These are phyloP conservation scores for Collariella sp. DNA, from an alignment of 495 filamentous ascomycete species.

Conservation along the genomic window DNA sequence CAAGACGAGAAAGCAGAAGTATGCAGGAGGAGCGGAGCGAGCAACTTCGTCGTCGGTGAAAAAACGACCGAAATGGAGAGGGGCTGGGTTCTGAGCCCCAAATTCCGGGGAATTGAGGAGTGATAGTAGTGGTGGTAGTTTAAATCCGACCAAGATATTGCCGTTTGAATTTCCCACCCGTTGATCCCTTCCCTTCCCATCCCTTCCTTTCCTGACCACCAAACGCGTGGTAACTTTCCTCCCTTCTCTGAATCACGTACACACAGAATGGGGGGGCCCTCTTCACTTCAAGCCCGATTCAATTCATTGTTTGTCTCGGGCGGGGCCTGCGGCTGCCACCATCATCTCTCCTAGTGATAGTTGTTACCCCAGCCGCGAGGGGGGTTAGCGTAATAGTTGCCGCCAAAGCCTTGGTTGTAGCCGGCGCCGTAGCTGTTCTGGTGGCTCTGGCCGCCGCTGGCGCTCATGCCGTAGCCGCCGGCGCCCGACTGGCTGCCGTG, in stretches of 20 bases:
- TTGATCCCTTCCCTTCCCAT: not conserved
- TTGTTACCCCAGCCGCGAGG: conserved; percentile 61
- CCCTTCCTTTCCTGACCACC: not conserved
- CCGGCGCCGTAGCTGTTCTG: conserved; percentile 47
- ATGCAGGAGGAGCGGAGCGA: not conserved
- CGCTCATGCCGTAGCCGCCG: conserved; percentile 59
- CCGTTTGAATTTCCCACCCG: not conserved
- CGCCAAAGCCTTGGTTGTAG: conserved; percentile 48
- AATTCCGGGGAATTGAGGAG: too few relatives aligned
- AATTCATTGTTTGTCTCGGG: not conserved
- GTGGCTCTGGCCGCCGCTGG: conserved; percentile 55
- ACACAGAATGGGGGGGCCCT: too few relatives aligned
- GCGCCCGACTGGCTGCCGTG: conserved; percentile 57
- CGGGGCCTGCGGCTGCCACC: not conserved
- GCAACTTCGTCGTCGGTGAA: not conserved
- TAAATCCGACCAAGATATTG: not conserved
- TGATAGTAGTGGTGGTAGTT: too few relatives aligned
- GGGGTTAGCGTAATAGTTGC: conserved; percentile 45
- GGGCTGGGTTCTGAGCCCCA: too few relatives aligned
- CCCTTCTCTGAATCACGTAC: too few relatives aligned
- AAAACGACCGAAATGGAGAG: not conserved
- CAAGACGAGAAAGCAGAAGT: not conserved
- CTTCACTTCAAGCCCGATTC: not conserved
- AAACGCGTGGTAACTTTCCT: too few relatives aligned
- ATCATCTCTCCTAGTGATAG: conserved; percentile 50